Evolutionary conservation across 495 filamentous ascomycete genomes (phyloP).

Genomic region (Pseudotulostoma volvatum): DNA sequence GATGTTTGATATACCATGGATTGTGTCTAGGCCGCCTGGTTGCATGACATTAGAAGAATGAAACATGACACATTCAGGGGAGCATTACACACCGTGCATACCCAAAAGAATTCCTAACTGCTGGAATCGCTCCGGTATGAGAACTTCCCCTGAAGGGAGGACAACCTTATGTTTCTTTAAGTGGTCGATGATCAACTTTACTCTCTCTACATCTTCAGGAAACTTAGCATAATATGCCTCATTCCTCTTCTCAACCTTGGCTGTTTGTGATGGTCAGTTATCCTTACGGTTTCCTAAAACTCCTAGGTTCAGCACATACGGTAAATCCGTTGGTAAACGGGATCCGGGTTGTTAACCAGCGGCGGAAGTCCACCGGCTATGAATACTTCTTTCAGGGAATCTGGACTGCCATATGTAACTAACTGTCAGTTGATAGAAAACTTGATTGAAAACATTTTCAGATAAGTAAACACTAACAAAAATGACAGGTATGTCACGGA

Average conservation of each 20-base stretch:
- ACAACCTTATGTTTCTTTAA: slow-evolving; percentile 40
- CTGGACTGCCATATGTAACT: slow-evolving; percentile 29
- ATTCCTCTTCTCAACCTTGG: slow-evolving; percentile 50
- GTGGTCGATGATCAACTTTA: slow-evolving; percentile 48
- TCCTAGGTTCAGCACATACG: slow-evolving; percentile 13
- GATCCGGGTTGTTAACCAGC: slow-evolving; percentile 48
- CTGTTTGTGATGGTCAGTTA: slow-evolving; percentile 14
- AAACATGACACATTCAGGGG: not conserved
- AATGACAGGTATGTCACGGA: slow-evolving; percentile 64
- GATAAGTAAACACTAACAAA: no score
- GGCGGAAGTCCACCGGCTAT: slow-evolving; percentile 70
- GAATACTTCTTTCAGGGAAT: slow-evolving; percentile 68
- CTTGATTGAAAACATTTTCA: not conserved
- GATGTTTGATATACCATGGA: slow-evolving; percentile 36
- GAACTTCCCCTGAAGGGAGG: slow-evolving; percentile 41
- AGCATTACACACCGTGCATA: slow-evolving; percentile 40
- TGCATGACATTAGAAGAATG: slow-evolving; percentile 7
- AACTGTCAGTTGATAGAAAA: slow-evolving; percentile 3
- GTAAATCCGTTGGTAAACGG: slow-evolving; percentile 61
- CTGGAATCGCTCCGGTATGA: slow-evolving; percentile 56
- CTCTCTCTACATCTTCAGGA: slow-evolving; percentile 58
- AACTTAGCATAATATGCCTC: slow-evolving; percentile 68
- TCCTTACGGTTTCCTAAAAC: not conserved
- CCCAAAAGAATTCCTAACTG: slow-evolving; percentile 65
- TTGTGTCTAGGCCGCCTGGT: slow-evolving; percentile 48